A percentile compares a stretch with the other conserved stretches of the same genome.
Conservation (phyloP, 768 basidiomycete species). For the Mrakia blollopis region DNA sequence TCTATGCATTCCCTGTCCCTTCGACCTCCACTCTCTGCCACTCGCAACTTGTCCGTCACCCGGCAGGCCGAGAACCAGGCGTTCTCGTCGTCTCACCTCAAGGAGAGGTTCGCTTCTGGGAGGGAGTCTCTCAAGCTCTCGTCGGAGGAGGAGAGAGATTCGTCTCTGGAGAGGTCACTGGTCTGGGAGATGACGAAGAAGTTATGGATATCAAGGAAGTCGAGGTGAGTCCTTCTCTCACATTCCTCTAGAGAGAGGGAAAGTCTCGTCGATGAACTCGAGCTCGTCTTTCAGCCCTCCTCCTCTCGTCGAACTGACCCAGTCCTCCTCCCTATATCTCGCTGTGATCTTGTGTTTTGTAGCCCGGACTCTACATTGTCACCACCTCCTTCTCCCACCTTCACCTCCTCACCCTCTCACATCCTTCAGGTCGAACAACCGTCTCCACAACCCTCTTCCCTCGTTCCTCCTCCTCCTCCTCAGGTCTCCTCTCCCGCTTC, state of each 20-base stretch:
- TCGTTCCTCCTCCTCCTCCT: constrained; percentile 36
- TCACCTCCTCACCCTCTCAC: constrained; percentile 39
- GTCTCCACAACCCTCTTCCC: constrained; percentile 32
- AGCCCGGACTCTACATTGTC: constrained; percentile 41
- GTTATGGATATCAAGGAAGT: constrained; percentile 38
- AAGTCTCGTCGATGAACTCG: constrained; percentile 7
- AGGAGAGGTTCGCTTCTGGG: constrained; percentile 80
- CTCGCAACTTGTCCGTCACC: constrained; percentile 15
- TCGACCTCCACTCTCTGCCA: constrained; percentile 5
- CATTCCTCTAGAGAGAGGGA: neutral
- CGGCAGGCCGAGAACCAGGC: constrained; percentile 60
- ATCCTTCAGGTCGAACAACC: constrained; percentile 39
- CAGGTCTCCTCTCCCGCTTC: constrained; percentile 42
- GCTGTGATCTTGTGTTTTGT: too few relatives aligned
- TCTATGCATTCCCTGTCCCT: constrained; percentile 30
- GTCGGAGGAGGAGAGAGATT: constrained; percentile 43
- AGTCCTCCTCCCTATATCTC: neutral
- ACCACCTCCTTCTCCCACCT: constrained; percentile 40
- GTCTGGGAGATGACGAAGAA: constrained; percentile 38
- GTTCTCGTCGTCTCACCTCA: constrained; percentile 67
- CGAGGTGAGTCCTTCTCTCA: constrained; percentile 26
- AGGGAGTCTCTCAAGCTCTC: constrained; percentile 55
- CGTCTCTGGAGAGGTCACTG: constrained; percentile 32
- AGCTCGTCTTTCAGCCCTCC: constrained; percentile 19
- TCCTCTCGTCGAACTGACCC: neutral